phyloP scores from a whole-genome alignment of 2,329 filamentous ascomycete genomes.

The Pyrenochaeta sp. region DNA sequence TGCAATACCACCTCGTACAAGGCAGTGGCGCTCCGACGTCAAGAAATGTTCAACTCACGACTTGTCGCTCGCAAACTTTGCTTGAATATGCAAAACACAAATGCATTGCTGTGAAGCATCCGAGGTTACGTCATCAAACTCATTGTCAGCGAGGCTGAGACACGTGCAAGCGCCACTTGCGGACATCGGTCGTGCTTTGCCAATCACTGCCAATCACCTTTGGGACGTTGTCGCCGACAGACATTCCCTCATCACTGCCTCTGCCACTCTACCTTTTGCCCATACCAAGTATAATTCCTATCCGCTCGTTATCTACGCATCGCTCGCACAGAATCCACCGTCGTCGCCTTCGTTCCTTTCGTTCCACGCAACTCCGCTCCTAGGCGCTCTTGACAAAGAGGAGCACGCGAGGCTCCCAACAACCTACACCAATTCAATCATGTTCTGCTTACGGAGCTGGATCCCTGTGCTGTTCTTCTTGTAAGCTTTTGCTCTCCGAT shows the following conservation, averaged over 20 bases:
- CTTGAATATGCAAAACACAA: no score
- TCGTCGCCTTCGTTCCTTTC: no score
- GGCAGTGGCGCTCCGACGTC: no score
- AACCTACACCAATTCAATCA: constrained; percentile 37
- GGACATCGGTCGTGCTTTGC: constrained; percentile 12
- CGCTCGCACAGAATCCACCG: not conserved
- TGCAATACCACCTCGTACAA: no score
- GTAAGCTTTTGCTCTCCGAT: constrained; percentile 46
- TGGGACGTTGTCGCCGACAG: not conserved
- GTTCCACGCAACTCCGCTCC: not conserved
- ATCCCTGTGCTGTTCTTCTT: constrained; percentile 59
- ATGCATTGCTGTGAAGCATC: not conserved
- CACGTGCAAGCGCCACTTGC: constrained; percentile 12
- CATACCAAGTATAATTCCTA: constrained; percentile 8
- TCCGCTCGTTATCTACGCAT: constrained; percentile 17
- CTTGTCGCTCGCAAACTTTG: no score
- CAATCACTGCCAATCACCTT: constrained; percentile 7
- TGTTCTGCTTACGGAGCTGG: constrained; percentile 73
- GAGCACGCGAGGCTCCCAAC: constrained; percentile 18
- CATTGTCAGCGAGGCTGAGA: constrained; percentile 11
- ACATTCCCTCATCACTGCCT: constrained; percentile 7
- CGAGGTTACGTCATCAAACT: constrained; percentile 6
- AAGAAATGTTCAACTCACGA: no score
- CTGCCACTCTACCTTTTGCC: constrained; percentile 8
- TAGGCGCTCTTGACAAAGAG: not conserved